Conservation (phyloP, 768 basidiomycete genomes). For the Strobilomyces dryophilus region DNA sequence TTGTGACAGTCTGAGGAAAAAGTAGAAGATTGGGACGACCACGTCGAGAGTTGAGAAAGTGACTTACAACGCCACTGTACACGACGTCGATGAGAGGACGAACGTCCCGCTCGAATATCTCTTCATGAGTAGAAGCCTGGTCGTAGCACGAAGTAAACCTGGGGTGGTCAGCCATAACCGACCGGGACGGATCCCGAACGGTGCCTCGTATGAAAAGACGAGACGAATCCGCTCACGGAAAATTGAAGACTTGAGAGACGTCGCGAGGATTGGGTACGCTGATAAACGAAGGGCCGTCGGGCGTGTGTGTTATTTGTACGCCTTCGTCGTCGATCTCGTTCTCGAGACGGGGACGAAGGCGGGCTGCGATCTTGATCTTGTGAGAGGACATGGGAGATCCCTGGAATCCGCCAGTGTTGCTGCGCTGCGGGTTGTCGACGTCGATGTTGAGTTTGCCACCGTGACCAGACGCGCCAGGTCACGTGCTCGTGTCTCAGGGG, state of each 20-base stretch:
- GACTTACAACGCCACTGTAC: slow-evolving; percentile 67
- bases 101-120: slow-evolving; percentile 75
- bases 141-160: slow-evolving; percentile 80
- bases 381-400: slow-evolving; percentile 25
- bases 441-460: slow-evolving; percentile 21
- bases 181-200: neutral
- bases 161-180: slow-evolving; percentile 2
- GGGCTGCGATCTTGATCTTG: slow-evolving; percentile 69
- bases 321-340: slow-evolving; percentile 61
- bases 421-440: neutral
- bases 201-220: neutral
- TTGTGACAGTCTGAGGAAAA: slow-evolving; percentile 63
- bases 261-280: slow-evolving; percentile 71
- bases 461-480: slow-evolving; percentile 23
- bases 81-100: slow-evolving; percentile 75
- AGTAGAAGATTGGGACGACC: neutral
- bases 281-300: slow-evolving; percentile 46
- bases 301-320: slow-evolving; percentile 46
- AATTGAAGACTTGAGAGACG: slow-evolving; percentile 66
- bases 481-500: slow-evolving; percentile 17
- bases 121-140: slow-evolving; percentile 62
- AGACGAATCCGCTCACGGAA: slow-evolving; percentile 49
- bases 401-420: neutral
- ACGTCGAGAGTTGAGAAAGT: neutral
- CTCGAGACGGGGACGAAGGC: slow-evolving; percentile 61